Evolutionary conservation across 2,329 filamentous ascomycete species (phyloP), one percentile per base, ranked within the genome.

Genomic region (Alternaria triticimaculans): DNA sequence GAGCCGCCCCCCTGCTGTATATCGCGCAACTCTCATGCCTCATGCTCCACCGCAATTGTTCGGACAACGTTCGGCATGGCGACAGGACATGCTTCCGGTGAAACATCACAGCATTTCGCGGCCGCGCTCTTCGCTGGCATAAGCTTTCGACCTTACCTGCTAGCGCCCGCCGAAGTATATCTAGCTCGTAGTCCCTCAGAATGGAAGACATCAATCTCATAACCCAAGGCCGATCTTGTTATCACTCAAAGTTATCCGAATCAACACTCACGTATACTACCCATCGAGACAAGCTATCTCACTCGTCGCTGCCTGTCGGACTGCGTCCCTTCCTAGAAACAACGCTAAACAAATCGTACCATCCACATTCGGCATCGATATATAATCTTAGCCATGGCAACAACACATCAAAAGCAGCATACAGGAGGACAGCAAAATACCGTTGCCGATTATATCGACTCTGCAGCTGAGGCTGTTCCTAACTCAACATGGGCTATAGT

Each of bases 51-150:
- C 15, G 10, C 25, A 18, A 20, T 18, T 3, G 7, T 26, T 26
- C 41, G 49, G 41, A 55, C 28, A 53, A 55, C 28, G 48, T 25
- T 55, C 57, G 57, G 49, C 57, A 48, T 20, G 41, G n/a, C 37
- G 0, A 25, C 15, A 14, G n/a, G n/a, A 8, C 12, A n/a, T n/a
- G 20, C 20, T 15, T 26, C 49, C 57, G 49, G 45, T 8, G 37
- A 45, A 55, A 37, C 25, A 48, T 49, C 44, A 41, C 55, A 20
- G 44, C 20, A 49, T 49, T 11, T 15, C 37, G 5, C n/a, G 26
- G n/a, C n/a, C 18, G 12, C 5, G 3, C 7, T 57, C 23, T 41
- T 11, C 44, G 20, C 28, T 57, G 44, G 45, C 20, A 28, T 11
- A 49, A 6, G 14, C 44, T 26, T 14, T 37, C 20, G 20, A 25